Conservation (phyloP, 257 asterid species). For the Dorcoceras hygrometricum region DNA sequence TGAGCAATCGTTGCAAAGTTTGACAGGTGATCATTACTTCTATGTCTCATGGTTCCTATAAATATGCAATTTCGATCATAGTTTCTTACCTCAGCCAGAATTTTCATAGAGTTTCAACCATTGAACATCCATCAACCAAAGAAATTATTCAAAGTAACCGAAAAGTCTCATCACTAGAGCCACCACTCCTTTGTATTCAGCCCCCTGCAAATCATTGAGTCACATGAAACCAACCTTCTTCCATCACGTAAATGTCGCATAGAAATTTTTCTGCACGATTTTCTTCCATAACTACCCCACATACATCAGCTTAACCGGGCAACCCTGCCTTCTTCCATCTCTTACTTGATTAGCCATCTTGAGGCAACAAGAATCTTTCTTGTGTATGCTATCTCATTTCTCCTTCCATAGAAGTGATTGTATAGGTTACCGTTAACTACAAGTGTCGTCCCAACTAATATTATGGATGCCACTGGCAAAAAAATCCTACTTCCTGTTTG, state of each 20-base stretch:
- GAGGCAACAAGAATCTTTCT: background rate
- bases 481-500: background rate
- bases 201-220: background rate
- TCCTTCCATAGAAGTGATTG: background rate
- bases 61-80: background rate
- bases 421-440: background rate
- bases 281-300: background rate
- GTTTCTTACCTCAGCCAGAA: background rate
- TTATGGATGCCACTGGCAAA: background rate
- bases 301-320: background rate
- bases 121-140: background rate
- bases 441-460: background rate
- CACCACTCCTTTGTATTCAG: too few species aligned
- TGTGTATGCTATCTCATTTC: background rate
- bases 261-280: background rate
- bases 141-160: too few species aligned
- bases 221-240: background rate
- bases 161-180: too few species aligned
- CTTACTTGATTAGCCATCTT: background rate
- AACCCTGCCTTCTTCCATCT: background rate
- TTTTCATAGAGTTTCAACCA: background rate
- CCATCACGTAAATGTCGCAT: background rate
- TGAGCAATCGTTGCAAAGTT: conserved; percentile 94
- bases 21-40: conserved; percentile 60
- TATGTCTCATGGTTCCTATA: background rate